phyloP scores from a whole-genome alignment of 129 eudicot genomes.

The Lonicera japonica region DNA sequence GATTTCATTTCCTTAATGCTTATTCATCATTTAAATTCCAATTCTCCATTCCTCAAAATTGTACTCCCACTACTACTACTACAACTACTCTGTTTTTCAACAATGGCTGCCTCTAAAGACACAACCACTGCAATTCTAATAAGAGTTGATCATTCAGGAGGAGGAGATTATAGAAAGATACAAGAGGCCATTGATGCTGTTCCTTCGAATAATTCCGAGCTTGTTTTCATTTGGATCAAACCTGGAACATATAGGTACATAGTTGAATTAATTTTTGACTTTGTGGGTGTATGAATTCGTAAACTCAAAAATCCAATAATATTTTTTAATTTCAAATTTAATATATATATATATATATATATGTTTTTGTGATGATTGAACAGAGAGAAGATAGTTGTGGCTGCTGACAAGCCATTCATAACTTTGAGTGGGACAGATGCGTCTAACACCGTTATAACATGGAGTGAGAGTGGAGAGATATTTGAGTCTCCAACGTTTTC shows the following conservation, averaged over 20 bases:
- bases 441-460: slow-evolving; percentile 48
- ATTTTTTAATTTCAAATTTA: not conserved
- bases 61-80: not conserved
- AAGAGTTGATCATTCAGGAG: slow-evolving; percentile 69
- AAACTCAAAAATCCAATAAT: not conserved
- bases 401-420: slow-evolving; percentile 65
- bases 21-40: not conserved
- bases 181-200: slow-evolving; percentile 69
- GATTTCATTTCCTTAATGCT: slow-evolving; percentile 2
- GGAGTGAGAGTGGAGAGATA: slow-evolving; percentile 58
- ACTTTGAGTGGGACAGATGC: slow-evolving; percentile 73
- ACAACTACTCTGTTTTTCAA: slow-evolving; percentile 9
- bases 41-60: slow-evolving; percentile 3
- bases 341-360: too few species aligned
- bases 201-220: slow-evolving; percentile 47
- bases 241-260: slow-evolving; percentile 74
- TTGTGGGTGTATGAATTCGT: not conserved
- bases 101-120: slow-evolving; percentile 37
- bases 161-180: slow-evolving; percentile 51
- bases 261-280: not conserved
- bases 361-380: not conserved
- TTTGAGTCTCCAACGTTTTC: slow-evolving; percentile 51
- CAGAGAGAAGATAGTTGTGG: slow-evolving; percentile 68
- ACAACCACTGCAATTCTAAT: slow-evolving; percentile 50
- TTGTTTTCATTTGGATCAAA: slow-evolving; percentile 59